Conservation (phyloP, 1,139 yeast genomes). For the Wickerhamomyces sp. region DNA sequence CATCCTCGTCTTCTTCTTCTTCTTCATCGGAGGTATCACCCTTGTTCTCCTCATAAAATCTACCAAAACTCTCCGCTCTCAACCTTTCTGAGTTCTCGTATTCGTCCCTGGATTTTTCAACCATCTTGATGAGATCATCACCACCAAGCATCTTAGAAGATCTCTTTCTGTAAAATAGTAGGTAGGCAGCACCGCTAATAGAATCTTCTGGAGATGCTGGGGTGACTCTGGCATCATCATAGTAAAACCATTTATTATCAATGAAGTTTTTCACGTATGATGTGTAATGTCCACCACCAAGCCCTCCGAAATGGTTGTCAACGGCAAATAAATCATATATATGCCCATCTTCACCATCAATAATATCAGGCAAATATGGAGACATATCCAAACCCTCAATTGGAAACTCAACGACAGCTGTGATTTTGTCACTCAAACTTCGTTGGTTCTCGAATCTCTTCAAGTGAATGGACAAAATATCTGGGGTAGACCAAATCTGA, state of each 20-base stretch:
- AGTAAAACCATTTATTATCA: constrained; percentile 83
- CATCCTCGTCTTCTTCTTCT: constrained; percentile 15
- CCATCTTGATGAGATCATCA: constrained; percentile 25
- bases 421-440: constrained; percentile 86
- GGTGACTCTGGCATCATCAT: constrained; percentile 78
- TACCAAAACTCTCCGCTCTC: constrained; percentile 19
- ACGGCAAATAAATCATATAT: constrained; percentile 87
- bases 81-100: constrained; percentile 20
- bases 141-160: constrained; percentile 24
- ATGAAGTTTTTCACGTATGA: constrained; percentile 79
- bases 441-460: constrained; percentile 86
- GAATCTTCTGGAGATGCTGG: constrained; percentile 55
- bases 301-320: constrained; percentile 92
- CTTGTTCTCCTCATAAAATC: constrained; percentile 17
- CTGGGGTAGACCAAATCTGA: constrained; percentile 90
- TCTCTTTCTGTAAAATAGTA: constrained; percentile 74
- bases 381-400: constrained; percentile 74
- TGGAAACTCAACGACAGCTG: constrained; percentile 81
- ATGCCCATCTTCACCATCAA: constrained; percentile 29
- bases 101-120: constrained; percentile 27
- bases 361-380: constrained; percentile 42
- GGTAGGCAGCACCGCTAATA: constrained; percentile 80
- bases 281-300: constrained; percentile 98
- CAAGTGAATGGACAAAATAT: constrained; percentile 80
- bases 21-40: constrained; percentile 24